These are phyloP conservation scores for Spergularia marina DNA, from an alignment of 148 eudicot genomes.

Conservation along the genomic window DNA sequence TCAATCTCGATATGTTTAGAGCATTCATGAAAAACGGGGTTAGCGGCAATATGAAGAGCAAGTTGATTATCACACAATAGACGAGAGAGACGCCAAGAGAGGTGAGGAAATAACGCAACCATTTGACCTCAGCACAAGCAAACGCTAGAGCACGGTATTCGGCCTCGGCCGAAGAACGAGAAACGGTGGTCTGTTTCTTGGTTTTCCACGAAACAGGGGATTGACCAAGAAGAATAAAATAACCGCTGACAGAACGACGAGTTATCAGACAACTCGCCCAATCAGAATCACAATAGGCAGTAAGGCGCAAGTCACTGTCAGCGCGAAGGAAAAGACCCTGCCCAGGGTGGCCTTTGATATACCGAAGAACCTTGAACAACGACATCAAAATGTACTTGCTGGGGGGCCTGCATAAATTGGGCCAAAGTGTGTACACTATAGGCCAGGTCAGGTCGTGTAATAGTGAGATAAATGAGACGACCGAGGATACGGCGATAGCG, in stretches of 20 bases:
- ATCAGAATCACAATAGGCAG: not conserved
- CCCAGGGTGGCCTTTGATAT: not conserved
- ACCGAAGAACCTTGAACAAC: not conserved
- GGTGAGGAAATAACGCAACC: not conserved
- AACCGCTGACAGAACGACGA: not conserved
- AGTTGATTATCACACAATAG: not conserved
- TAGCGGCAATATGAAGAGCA: not conserved
- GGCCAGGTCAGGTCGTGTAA: not conserved
- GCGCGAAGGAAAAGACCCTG: not conserved
- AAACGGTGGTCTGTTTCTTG: not conserved
- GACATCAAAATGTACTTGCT: not conserved
- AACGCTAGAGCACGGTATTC: not conserved
- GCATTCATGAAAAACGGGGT: not conserved
- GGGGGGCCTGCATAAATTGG: not conserved
- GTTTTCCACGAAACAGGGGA: not conserved
- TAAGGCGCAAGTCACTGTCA: not conserved
- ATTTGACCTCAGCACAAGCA: not conserved
- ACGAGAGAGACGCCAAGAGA: not conserved
- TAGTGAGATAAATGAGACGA: not conserved
- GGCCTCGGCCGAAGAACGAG: not conserved
- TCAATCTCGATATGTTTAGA: not conserved
- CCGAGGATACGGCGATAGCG: not conserved
- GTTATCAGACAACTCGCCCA: not conserved
- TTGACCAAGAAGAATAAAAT: not conserved
- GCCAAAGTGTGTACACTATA: not conserved